Percentiles rank a stretch among this genome's conserved stretches.
Evolutionary conservation across 768 basidiomycete species (phyloP).

Genomic region (Podaxis sp.): DNA sequence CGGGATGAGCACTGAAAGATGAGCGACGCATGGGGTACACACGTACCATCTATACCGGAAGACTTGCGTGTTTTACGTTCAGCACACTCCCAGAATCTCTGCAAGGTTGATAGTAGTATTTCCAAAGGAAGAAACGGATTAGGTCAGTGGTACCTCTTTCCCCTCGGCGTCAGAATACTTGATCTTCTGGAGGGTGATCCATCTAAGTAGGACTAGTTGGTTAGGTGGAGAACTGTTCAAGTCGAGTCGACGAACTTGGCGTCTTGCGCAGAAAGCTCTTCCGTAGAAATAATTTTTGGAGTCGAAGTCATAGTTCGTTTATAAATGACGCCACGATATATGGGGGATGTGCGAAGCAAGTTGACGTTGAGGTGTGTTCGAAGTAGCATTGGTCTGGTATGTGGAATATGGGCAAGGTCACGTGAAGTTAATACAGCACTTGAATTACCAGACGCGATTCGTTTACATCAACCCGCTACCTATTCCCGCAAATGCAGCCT

Average conservation of each 20-base stretch:
- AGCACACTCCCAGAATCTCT: constrained; percentile 91
- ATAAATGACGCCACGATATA: too few relatives aligned
- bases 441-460: neutral
- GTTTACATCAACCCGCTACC: neutral
- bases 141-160: constrained; percentile 48
- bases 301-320: neutral
- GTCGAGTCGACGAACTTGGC: constrained; percentile 44
- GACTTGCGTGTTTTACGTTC: constrained; percentile 77
- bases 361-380: neutral
- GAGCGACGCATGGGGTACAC: neutral
- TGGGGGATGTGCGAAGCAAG: neutral
- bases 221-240: neutral
- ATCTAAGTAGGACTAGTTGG: constrained; percentile 44
- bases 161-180: constrained; percentile 79
- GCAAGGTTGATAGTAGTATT: constrained; percentile 12
- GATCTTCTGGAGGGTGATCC: constrained; percentile 83
- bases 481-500: neutral
- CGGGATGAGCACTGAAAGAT: neutral
- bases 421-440: too few relatives aligned
- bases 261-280: constrained; percentile 51
- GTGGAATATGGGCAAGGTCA: neutral
- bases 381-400: neutral
- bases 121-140: neutral
- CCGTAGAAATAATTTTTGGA: constrained; percentile 53
- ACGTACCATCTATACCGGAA: constrained; percentile 77